Evolutionary conservation across 345 rosid genomes (phyloP).

Genomic region (Bretschneidera sinensis): DNA sequence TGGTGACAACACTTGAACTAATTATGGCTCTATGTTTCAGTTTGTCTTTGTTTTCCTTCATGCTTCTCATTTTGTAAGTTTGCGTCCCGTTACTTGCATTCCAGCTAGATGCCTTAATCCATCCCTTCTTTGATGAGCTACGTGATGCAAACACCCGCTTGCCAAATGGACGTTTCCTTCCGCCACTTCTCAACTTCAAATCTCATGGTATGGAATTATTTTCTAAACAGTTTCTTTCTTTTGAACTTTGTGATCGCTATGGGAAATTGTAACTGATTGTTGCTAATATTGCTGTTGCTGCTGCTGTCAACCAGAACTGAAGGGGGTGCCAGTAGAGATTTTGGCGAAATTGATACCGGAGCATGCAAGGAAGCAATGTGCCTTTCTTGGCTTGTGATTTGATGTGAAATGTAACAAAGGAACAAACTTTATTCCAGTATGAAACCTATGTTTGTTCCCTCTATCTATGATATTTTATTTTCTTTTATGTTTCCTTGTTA

Average conservation of each 20-base stretch:
- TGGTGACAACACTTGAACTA: background rate
- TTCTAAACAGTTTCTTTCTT: background rate
- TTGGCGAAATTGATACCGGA: constrained; percentile 71
- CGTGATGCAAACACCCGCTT: constrained; percentile 71
- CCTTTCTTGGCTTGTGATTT: constrained; percentile 60
- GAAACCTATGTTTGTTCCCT: constrained; percentile 25
- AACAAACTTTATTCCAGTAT: constrained; percentile 16
- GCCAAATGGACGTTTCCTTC: constrained; percentile 89
- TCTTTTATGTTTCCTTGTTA: constrained; percentile 14
- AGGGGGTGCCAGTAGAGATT: constrained; percentile 68
- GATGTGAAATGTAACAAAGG: constrained; percentile 23
- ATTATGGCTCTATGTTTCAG: background rate
- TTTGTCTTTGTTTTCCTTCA: background rate
- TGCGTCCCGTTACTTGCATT: constrained; percentile 6
- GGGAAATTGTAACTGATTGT: background rate
- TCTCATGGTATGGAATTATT: constrained; percentile 51
- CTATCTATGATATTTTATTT: constrained; percentile 18
- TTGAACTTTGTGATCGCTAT: background rate
- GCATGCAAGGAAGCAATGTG: constrained; percentile 84
- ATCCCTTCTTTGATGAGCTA: constrained; percentile 94
- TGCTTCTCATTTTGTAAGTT: background rate
- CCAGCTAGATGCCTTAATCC: constrained; percentile 82
- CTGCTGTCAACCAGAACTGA: constrained; percentile 54
- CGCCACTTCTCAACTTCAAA: constrained; percentile 84
- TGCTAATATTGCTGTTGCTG: background rate